Evolutionary conservation across 2,329 filamentous ascomycete genomes (phyloP), one percentile per base, ranked within the genome.

Genomic region (Cladosporium cucumerinum): DNA sequence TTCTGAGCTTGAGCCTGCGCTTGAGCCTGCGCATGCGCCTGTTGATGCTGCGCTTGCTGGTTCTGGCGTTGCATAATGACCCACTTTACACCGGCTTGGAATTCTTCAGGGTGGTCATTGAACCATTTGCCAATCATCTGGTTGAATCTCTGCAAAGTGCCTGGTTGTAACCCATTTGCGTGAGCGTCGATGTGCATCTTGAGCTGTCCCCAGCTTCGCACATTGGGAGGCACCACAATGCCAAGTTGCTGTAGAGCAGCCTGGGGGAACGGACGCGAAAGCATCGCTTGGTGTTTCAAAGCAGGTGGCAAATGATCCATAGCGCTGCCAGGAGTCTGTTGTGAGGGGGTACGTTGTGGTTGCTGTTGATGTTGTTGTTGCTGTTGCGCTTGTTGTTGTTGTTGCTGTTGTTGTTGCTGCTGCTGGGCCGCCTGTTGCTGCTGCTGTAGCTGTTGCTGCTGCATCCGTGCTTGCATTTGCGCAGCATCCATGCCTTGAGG

Each of bases 121-220:
- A 74, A 73, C 69, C 70, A 74, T 25, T 68, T 64, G 10, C 62
- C 25, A 63, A 75, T 72, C 59, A 67, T 52, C 16, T 64, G 48
- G 61, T 75, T 70, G 16, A 84, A 69, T 62, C 78, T 82, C 6
- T 75, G 68, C 21, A 79, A 62, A 52, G 78, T 79, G 4, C 78
- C 75, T 11, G 75, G 77, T 21, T 77, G 79, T 57, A 82, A 68
- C 5, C 77, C 74, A 57, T 77, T 76, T 18, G 77, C 76, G 64
- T 85, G 85, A 51, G 80, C 76, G 30, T 72, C 70, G 18, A 81
- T 81, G 78, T 83, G 85, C 61, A 82, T 76, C 72, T 86, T 87
- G 7, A 87, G 76, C 64, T 86, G 82, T 10, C 80, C 81, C 85
- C 85, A 87, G 2, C 80, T 82, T 68, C 80, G 82, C 26, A 87